Evolutionary conservation across 208 protist species (phyloP), one percentile per base, ranked within the genome.

Genomic region (Leishmania amazonensis): DNA sequence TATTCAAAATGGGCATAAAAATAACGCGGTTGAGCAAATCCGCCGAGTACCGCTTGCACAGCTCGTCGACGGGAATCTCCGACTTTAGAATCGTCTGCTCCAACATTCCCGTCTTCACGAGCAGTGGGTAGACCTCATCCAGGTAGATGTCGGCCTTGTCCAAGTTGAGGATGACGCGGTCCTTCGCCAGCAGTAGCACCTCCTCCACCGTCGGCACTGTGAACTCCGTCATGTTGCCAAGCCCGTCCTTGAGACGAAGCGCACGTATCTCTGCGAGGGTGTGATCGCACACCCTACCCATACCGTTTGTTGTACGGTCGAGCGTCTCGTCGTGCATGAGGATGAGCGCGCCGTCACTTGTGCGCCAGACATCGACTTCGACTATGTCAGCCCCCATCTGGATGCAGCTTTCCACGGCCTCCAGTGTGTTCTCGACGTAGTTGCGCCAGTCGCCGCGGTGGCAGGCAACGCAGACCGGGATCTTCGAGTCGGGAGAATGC

Each of bases 381-480:
- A 92, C 85, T 47, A 92, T 90, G 80, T 94, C 89, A 51, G 89
- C 91, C 2, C 91, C 91, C 89, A 93, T 94, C 58, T 88, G 73
- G 47, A 91, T 86, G 84, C 87, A 92, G 80, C 87, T 91, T 70
- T 91, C 87, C 65, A 94, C 81, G 19, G 91, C 91, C 84, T 94
- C 91, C 9, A 94, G n/a, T 47, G 87, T 90, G 89, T 94, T 94
- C 86, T 94, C 91, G 72, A 91, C 87, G 74, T 89, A 94, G 80
- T 94, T 92, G 76, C 89, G 87, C 89, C 89, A 94, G 82, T 93
- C 91, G 35, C 91, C 91, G 70, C 91, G 89, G 79, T 94, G 91
- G 80, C 91, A 94, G 53, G 88, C 90, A 51, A 94, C 87, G 28
- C 86, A 87, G 21, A 90, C 87, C 11, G 88, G 86, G 38, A 74